A percentile compares a stretch with the other conserved stretches of the same genome.
Evolutionary conservation across 1,139 yeast species (phyloP).

Genomic region (Eremothecium cymbalariae): DNA sequence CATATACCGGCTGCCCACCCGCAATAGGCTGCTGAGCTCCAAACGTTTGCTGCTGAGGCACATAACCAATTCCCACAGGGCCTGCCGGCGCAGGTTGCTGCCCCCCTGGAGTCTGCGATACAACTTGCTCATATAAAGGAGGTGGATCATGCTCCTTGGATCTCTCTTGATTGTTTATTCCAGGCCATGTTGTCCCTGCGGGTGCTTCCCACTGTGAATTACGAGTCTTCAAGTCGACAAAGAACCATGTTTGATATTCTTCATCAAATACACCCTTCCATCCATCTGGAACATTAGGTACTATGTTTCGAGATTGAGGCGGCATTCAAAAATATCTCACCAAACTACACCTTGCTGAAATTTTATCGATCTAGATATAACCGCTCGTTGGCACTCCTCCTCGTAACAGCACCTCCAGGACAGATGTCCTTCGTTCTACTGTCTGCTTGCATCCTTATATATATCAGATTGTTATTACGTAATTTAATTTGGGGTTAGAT

Average conservation of each 20-base stretch:
- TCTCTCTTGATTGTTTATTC: conserved; percentile 33
- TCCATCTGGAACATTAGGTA: conserved; percentile 62
- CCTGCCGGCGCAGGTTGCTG: conserved; percentile 3
- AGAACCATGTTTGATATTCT: conserved; percentile 68
- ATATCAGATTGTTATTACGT: too few relatives aligned
- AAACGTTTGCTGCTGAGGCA: conserved; percentile 13
- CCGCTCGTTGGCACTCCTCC: too few relatives aligned
- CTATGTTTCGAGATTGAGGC: neutral
- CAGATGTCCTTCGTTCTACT: too few relatives aligned
- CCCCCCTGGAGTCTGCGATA: neutral
- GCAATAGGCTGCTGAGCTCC: conserved; percentile 3
- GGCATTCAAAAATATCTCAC: too few relatives aligned
- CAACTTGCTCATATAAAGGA: conserved; percentile 12
- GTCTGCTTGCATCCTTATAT: too few relatives aligned
- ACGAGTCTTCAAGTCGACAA: conserved; percentile 63
- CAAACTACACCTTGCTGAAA: too few relatives aligned
- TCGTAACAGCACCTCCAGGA: too few relatives aligned
- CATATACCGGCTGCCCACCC: conserved; percentile 1
- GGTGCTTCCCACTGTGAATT: conserved; percentile 92
- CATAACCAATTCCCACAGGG: conserved; percentile 7
- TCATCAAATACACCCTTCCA: conserved; percentile 87
- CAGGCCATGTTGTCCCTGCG: conserved; percentile 43
- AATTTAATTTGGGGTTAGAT: too few relatives aligned
- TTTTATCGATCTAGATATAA: too few relatives aligned
- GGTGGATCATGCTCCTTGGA: conserved; percentile 20